Evolutionary conservation across 129 eudicot genomes (phyloP).

Genomic region (Tagetes patula): DNA sequence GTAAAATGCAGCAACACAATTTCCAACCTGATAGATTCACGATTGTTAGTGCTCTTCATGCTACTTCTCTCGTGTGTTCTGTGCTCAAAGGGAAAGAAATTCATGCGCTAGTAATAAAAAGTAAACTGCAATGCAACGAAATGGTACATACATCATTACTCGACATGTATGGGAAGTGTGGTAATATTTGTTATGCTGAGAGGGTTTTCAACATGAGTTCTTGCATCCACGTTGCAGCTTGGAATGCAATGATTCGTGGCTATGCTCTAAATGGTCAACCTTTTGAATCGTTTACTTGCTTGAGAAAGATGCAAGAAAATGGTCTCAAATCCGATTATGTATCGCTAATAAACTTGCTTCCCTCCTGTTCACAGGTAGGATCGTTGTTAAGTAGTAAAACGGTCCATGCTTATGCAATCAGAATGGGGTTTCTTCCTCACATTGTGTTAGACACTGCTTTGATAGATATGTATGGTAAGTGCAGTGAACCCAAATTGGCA

Average conservation of each 20-base stretch:
- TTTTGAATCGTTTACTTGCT: constrained; percentile 45
- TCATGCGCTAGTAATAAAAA: constrained; percentile 49
- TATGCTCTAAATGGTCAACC: constrained; percentile 40
- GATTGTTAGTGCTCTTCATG: constrained; percentile 47
- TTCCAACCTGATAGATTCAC: constrained; percentile 58
- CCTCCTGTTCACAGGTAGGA: constrained; percentile 62
- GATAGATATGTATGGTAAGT: constrained; percentile 71
- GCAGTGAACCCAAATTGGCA: constrained; percentile 44
- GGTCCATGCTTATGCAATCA: constrained; percentile 57
- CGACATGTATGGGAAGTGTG: constrained; percentile 80
- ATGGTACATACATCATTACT: constrained; percentile 66
- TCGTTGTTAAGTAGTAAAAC: constrained; percentile 43
- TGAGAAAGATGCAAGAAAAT: constrained; percentile 48
- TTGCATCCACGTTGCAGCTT: constrained; percentile 42
- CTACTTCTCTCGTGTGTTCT: constrained; percentile 44
- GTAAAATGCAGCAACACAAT: constrained; percentile 43
- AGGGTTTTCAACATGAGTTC: constrained; percentile 36
- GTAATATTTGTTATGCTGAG: constrained; percentile 55
- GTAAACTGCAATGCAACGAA: constrained; percentile 36
- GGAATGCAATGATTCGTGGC: constrained; percentile 74
- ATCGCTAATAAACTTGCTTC: constrained; percentile 68
- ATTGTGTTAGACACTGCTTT: constrained; percentile 58
- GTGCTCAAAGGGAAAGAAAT: constrained; percentile 66
- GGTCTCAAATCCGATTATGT: constrained; percentile 54
- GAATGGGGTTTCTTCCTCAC: constrained; percentile 52